Evolutionary conservation across 2,329 filamentous ascomycete species (phyloP).

Genomic region (Xylariaceae sp.): DNA sequence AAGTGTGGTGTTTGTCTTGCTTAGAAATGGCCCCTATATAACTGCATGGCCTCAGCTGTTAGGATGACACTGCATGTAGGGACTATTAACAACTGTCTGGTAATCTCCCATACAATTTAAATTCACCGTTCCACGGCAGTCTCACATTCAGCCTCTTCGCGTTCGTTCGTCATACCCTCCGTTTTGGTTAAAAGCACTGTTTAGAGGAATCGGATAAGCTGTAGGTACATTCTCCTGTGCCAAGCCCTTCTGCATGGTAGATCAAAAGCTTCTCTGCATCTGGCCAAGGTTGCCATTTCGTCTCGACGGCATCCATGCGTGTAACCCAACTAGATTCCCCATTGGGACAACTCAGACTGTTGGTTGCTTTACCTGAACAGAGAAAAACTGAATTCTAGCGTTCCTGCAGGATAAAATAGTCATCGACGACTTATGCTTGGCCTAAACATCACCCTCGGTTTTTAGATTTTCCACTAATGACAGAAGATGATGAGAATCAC

Average conservation of each 20-base stretch:
- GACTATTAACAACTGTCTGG: not conserved
- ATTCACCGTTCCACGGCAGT: slow-evolving; percentile 1
- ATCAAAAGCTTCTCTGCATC: slow-evolving; percentile 1
- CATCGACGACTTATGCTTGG: too few relatives aligned
- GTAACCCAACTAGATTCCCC: slow-evolving; percentile 2
- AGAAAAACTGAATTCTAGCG: too few relatives aligned
- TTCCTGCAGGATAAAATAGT: too few relatives aligned
- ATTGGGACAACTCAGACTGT: slow-evolving; percentile 6
- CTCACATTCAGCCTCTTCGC: slow-evolving; percentile 25
- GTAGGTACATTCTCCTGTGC: slow-evolving; percentile 17
- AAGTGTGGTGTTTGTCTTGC: slow-evolving; percentile 7
- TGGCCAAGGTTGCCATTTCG: slow-evolving; percentile 1
- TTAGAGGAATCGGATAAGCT: slow-evolving; percentile 5
- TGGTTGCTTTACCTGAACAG: not conserved
- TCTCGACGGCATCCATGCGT: slow-evolving; percentile 17
- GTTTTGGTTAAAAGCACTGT: slow-evolving; percentile 15
- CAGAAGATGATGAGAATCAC: too few relatives aligned
- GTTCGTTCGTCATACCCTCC: slow-evolving; percentile 8
- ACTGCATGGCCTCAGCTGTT: slow-evolving; percentile 7
- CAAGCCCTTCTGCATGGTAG: slow-evolving; percentile 17
- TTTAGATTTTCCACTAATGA: too few relatives aligned
- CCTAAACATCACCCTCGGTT: too few relatives aligned
- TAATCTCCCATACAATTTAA: not conserved
- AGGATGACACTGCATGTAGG: slow-evolving; percentile 4
- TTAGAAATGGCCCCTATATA: slow-evolving; percentile 21